Evolutionary conservation across 164 flowering plant species (phyloP), one percentile per base, ranked within the genome.

Genomic region (Chloranthus sessilifolius): DNA sequence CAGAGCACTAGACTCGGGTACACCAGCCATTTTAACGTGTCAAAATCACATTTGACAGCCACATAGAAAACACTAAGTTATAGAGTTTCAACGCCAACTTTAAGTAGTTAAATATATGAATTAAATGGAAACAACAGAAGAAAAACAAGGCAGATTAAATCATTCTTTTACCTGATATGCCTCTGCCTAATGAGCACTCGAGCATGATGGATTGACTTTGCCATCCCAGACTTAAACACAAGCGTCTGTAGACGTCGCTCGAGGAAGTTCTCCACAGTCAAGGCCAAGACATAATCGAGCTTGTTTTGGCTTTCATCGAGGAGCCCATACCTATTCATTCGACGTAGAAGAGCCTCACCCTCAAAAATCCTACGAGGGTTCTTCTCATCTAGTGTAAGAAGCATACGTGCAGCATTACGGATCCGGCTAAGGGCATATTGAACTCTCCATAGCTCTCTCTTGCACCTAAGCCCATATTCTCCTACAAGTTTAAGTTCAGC

Each of bases 161-260:
- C n/a, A n/a, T n/a, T n/a, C n/a, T n/a, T n/a, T n/a, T 65, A 79
- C 85, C 85, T 76, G 61, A 76, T 76, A 50, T 79, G 85, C 76
- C 71, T 74, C 52, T 79, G 85, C 65, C 78, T 69, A 52, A 79
- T 79, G 52, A 79, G 85, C 44, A 79, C 81, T 46, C 85, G 67
- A 17, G 81, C 81, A 43, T 79, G 85, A 51, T 79, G 85, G 49
- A 76, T 79, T 3, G 81, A 79, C 72, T 79, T 78, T 1, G 83
- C 83, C 82, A 77, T 77, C 21, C 82, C 82, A 1, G 80, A 68
- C 67, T 79, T 79, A 63, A 79, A 79, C 7, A 79, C 79, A 6
- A 71, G 75, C 2, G 84, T 79, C 53, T 79, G 81, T 8, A 79
- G 77, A 2, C 79, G 79, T 4, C 81, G 84, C 58, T 76, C 82